These are phyloP conservation scores for Cryptosporidium sp. DNA, from an alignment of 169 alveolate species.

Conservation along the genomic window DNA sequence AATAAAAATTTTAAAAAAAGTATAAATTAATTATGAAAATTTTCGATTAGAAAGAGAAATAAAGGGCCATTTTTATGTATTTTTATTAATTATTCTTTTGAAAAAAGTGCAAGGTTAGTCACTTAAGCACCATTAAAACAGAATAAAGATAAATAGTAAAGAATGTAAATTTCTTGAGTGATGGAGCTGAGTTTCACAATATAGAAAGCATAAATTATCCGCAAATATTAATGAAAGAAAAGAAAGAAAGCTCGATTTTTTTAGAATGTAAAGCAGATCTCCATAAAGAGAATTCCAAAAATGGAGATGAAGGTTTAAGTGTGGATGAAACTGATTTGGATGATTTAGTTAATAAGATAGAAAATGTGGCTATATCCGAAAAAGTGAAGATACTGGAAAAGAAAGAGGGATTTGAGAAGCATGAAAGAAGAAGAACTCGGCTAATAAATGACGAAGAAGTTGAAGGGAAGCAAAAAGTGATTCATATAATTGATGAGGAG, in stretches of 20 bases:
- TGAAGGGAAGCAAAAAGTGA: neutral
- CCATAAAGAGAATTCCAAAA: neutral
- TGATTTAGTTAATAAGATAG: constrained; percentile 19
- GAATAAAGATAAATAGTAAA: neutral
- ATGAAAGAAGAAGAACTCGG: constrained; percentile 23
- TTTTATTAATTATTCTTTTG: no score
- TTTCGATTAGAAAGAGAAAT: neutral
- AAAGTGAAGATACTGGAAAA: neutral
- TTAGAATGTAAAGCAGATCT: neutral
- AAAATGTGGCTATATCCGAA: constrained; percentile 10
- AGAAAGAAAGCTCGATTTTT: neutral
- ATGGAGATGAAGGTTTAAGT: neutral
- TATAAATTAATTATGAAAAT: neutral
- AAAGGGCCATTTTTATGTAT: no score
- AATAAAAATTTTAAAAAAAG: neutral
- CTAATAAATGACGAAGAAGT: neutral
- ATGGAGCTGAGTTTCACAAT: neutral
- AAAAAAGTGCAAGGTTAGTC: no score
- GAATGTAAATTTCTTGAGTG: neutral
- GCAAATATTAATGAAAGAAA: neutral
- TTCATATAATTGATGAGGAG: neutral
- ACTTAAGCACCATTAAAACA: no score
- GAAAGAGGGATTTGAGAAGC: neutral
- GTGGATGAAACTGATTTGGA: neutral
- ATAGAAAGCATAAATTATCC: neutral